Conservation (phyloP, 768 basidiomycete genomes). For the Lactarius pseudohatsudake region DNA sequence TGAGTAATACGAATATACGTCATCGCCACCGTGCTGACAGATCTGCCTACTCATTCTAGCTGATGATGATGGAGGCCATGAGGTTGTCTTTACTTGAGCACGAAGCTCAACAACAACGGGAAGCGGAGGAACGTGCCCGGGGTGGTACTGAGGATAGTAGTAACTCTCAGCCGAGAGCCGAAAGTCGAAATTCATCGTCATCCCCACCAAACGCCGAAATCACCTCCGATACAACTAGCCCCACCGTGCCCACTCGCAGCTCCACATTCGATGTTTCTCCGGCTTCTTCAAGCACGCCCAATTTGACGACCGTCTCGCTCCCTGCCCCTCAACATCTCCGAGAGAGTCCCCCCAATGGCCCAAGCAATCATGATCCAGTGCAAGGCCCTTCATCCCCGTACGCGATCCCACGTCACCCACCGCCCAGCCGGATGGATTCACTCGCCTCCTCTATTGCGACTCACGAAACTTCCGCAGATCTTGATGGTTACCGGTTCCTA, state of each 20-base stretch:
- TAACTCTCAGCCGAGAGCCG: constrained; percentile 15
- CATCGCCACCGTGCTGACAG: neutral
- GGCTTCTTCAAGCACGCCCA: constrained; percentile 13
- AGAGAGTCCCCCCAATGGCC: constrained; percentile 6
- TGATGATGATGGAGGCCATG: constrained; percentile 99
- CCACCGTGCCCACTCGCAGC: neutral
- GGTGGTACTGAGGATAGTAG: constrained; percentile 39
- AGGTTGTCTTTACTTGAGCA: constrained; percentile 91
- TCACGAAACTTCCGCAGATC: constrained; percentile 1
- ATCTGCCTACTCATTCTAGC: constrained; percentile 44
- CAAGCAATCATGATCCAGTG: neutral
- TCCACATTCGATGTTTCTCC: constrained; percentile 2
- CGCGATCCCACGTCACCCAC: constrained; percentile 1
- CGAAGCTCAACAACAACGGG: constrained; percentile 85
- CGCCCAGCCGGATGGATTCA: constrained; percentile 24
- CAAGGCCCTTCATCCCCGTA: constrained; percentile 1
- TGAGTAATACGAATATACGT: constrained; percentile 37
- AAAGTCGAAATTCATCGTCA: constrained; percentile 11
- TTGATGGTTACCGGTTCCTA: constrained; percentile 25
- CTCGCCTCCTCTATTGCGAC: constrained; percentile 22
- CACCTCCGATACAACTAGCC: constrained; percentile 4
- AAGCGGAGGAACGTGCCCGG: constrained; percentile 67
- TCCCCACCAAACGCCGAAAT: constrained; percentile 11
- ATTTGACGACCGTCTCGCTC: neutral
- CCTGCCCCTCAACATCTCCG: constrained; percentile 8